phyloP scores from a whole-genome alignment of 1,284 basidiomycete species.

The Cronartium ribicola region DNA sequence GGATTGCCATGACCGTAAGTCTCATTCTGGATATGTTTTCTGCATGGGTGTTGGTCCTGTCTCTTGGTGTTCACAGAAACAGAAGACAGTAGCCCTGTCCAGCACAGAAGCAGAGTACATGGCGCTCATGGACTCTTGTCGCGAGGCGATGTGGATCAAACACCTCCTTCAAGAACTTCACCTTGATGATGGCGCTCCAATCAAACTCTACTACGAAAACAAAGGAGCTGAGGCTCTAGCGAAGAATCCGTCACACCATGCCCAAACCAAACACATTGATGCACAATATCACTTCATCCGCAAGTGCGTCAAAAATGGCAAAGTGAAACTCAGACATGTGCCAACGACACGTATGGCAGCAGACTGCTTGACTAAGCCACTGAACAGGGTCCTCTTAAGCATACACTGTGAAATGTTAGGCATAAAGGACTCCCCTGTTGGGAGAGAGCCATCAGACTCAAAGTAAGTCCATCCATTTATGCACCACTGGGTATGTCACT shows the following conservation, averaged over 20 bases:
- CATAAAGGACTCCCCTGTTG: too few relatives aligned
- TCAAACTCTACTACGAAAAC: neutral
- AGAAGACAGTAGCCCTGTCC: neutral
- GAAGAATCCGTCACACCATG: neutral
- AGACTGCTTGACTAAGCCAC: neutral
- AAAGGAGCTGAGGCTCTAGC: constrained; percentile 12
- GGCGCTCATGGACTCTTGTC: neutral
- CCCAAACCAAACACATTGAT: constrained; percentile 14
- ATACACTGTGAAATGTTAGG: too few relatives aligned
- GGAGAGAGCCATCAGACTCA: too few relatives aligned
- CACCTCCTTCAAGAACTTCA: constrained; percentile 2
- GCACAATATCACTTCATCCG: constrained; percentile 25
- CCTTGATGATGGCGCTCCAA: neutral
- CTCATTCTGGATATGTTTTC: neutral
- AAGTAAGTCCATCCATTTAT: too few relatives aligned
- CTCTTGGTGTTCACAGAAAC: neutral
- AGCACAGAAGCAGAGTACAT: constrained; percentile 18
- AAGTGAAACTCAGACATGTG: constrained; percentile 23
- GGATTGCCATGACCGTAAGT: neutral
- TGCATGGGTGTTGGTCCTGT: constrained; percentile 4
- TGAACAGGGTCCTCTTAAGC: too few relatives aligned
- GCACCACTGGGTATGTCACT: too few relatives aligned
- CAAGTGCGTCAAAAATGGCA: constrained; percentile 27
- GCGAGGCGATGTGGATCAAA: neutral
- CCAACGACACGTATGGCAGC: neutral